Evolutionary conservation across 2,329 filamentous ascomycete species (phyloP).

Genomic region (Gnomoniopsis smithogilvyi): DNA sequence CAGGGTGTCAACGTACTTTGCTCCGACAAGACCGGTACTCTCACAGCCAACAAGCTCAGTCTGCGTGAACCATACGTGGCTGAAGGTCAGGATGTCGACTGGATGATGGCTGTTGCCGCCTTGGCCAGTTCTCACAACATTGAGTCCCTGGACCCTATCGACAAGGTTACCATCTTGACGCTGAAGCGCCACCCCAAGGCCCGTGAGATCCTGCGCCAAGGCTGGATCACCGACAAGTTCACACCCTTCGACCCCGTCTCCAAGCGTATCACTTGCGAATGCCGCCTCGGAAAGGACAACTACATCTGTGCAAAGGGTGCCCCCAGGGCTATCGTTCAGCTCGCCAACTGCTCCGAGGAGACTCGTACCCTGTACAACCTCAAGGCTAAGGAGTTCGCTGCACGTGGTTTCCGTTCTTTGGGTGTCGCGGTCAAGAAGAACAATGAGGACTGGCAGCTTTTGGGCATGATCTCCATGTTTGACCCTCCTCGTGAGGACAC

Average conservation of each 20-base stretch:
- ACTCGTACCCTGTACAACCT: conserved; percentile 65
- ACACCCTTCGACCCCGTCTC: conserved; percentile 76
- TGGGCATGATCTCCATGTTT: conserved; percentile 78
- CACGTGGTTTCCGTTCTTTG: conserved; percentile 76
- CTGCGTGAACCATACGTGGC: conserved; percentile 75
- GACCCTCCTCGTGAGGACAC: conserved; percentile 77
- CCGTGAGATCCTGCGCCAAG: conserved; percentile 69
- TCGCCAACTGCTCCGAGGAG: conserved; percentile 65
- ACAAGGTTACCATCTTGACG: conserved; percentile 75
- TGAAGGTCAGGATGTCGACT: conserved; percentile 75
- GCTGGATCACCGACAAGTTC: conserved; percentile 76
- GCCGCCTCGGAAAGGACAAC: conserved; percentile 64
- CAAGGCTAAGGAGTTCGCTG: conserved; percentile 73
- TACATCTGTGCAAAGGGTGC: conserved; percentile 77
- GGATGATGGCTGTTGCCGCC: conserved; percentile 80
- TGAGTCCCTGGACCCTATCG: conserved; percentile 74
- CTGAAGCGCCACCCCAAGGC: conserved; percentile 75
- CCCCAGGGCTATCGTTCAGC: conserved; percentile 69
- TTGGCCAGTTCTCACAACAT: conserved; percentile 76
- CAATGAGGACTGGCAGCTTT: conserved; percentile 55
- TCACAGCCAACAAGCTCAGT: conserved; percentile 71
- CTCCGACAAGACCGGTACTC: conserved; percentile 79
- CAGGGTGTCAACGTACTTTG: conserved; percentile 71
- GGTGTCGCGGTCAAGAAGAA: conserved; percentile 60
- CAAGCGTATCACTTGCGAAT: conserved; percentile 72